Conservation (phyloP, 2,329 filamentous ascomycete species). For the Xylariaceae sp. region DNA sequence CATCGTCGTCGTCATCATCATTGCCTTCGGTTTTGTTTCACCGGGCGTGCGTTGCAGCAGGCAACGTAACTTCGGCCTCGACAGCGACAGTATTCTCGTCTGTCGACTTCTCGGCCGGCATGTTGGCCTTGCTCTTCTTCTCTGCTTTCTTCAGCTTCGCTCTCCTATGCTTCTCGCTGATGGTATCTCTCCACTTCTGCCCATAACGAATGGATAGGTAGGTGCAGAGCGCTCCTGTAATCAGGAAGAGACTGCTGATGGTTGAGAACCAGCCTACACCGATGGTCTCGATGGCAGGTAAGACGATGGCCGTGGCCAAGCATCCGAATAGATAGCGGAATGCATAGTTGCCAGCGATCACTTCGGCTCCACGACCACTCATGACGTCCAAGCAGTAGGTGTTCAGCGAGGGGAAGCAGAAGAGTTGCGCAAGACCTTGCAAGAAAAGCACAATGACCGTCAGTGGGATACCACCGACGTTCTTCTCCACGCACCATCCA, state of each 20-base stretch:
- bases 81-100: constrained; percentile 3
- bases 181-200: constrained; percentile 36
- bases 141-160: constrained; percentile 12
- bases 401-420: constrained; percentile 70
- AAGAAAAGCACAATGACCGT: constrained; percentile 70
- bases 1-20: constrained; percentile 12
- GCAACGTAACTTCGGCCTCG: not conserved
- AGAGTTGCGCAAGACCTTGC: constrained; percentile 68
- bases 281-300: constrained; percentile 68
- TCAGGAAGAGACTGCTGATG: constrained; percentile 38
- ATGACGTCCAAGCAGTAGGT: constrained; percentile 82
- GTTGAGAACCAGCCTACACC: constrained; percentile 80
- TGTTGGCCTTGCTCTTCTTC: constrained; percentile 15
- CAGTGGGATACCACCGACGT: constrained; percentile 49
- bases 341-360: constrained; percentile 76
- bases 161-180: constrained; percentile 30
- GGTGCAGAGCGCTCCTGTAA: constrained; percentile 35
- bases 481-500: constrained; percentile 46
- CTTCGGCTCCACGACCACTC: constrained; percentile 64
- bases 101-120: constrained; percentile 2
- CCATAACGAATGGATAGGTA: constrained; percentile 38
- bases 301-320: constrained; percentile 61
- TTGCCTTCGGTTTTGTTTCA: not conserved
- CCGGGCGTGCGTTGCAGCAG: not conserved
- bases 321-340: constrained; percentile 71